Evolutionary conservation across 2,329 filamentous ascomycete genomes (phyloP), one percentile per base, ranked within the genome.

Genomic region (Stagonosporopsis vannaccii): DNA sequence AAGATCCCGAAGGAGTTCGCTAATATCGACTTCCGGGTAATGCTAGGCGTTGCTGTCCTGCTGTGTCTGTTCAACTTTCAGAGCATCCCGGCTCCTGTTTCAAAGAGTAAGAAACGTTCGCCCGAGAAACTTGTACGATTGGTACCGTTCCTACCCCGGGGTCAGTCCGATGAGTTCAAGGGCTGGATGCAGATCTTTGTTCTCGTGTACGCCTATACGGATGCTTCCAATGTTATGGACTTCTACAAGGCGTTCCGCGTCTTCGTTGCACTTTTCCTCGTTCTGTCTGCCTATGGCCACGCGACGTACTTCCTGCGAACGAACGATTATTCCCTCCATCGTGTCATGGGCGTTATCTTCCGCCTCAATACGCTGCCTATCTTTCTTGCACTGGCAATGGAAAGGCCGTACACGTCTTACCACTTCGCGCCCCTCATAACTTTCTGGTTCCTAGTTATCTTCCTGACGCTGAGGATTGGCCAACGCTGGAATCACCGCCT

Each of bases 121-220:
- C 22, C 33, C 15, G 49, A 53, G 9, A 50, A 45, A 6, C 8
- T 8, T 20, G 23, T 22, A 13, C 51, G 44, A 25, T 33, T 22
- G 11, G 26, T 25, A 9, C 13, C 51, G 1, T 81, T 84, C 49
- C 73, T 88, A 5, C 79, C 82, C 0, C 79, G 85, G 46, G 77
- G 82, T 41, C 84, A 88, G 61, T 84, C 83, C 0, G 81, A 88
- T 58, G 87, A 89, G 68, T 87, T 85, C 81, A 89, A 88, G 73
- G 87, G 87, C 2, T 83, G 85, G 79, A 86, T 89, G 83, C 85
- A 88, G 60, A 78, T 79, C 13, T 71, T 81, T 17, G 76, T 84
- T 39, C 72, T 87, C 17, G 74, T 85, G 12, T 88, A 86, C 63
- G 82, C 86, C 58, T 88, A 85, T 69, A 83, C 84, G 30, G 80